Evolutionary conservation across 2,329 filamentous ascomycete species (phyloP), one percentile per base, ranked within the genome.

Genomic region (Niveomyces coronatus): DNA sequence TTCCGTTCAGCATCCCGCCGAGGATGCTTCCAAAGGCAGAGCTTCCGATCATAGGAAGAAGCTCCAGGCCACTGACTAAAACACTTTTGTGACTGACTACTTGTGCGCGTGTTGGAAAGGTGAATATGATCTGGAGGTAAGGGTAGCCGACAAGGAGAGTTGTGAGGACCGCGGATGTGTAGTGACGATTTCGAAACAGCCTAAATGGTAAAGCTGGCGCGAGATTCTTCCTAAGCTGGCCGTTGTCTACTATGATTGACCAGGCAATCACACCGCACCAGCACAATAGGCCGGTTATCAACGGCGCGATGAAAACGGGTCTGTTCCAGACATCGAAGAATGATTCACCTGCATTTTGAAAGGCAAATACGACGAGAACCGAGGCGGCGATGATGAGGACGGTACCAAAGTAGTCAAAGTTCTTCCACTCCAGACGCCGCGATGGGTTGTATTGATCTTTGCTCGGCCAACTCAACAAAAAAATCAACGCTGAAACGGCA

Each of bases 341-440:
- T 0, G 53, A 50, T 1, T 49, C 49, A 0, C 66, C 65, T 3
- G 63, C 63, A 44, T 67, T 67, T 46, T 79, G 72, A 40, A 79
- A 75, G 2, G 74, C 59, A 45, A 75, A 76, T 0, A 76, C 69
- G 4, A 76, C 59, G 3, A 77, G 60, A 1, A 73, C 65, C 0
- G 72, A 65, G 2, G 70, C 66, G 3, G 66, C 57, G 8, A 78
- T 62, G 10, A 75, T 54, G 16, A 78, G 57, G n/a, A 69, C 44
- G 0, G 70, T 70, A 9, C 74, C 73, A 4, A 70, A 29, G 37
- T 68, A 62, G 45, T 79, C 74, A 27, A 78, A 56, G 31, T 71
- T 60, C 20, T 53, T 63, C 67, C 67, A 73, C 4, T 59, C 52
- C 23, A 62, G 57, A 19, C 55, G 56, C 31, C 64, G 51, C 4